A percentile compares a stretch with the other conserved stretches of the same genome.
phyloP scores from a whole-genome alignment of 1,139 yeast species.

The Neolecta irregularis region DNA sequence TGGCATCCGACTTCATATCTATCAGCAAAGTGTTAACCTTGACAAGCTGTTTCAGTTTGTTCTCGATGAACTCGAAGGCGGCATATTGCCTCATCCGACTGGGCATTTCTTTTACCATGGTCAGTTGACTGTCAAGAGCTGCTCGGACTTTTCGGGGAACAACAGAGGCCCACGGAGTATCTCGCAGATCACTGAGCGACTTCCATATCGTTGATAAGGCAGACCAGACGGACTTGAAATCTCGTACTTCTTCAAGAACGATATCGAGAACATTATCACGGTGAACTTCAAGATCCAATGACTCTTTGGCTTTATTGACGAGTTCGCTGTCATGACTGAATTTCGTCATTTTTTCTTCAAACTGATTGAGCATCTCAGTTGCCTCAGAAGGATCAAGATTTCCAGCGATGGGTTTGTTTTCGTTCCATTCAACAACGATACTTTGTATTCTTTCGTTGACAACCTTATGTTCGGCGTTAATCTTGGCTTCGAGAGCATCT shows the following conservation, averaged over 20 bases:
- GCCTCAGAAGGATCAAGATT: conserved; percentile 37
- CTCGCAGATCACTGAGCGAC: conserved; percentile 33
- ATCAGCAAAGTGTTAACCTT: conserved; percentile 30
- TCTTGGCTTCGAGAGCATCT: conserved; percentile 14
- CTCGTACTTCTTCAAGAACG: conserved; percentile 38
- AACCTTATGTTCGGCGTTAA: conserved; percentile 17
- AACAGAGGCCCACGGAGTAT: conserved; percentile 37
- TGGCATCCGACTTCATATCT: conserved; percentile 41
- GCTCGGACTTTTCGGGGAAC: conserved; percentile 35
- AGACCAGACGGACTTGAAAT: conserved; percentile 51
- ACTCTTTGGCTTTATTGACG: conserved; percentile 30
- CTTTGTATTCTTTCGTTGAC: conserved; percentile 33
- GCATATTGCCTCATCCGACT: conserved; percentile 48
- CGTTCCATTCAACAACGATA: conserved; percentile 33
- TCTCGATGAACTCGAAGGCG: conserved; percentile 49
- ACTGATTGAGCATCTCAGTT: conserved; percentile 30
- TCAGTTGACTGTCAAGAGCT: conserved; percentile 38
- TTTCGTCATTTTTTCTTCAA: conserved; percentile 26
- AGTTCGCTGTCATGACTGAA: conserved; percentile 20
- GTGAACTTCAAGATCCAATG: conserved; percentile 30
- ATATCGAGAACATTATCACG: conserved; percentile 24
- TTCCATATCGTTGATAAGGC: conserved; percentile 43
- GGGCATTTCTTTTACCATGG: conserved; percentile 39
- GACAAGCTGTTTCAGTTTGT: conserved; percentile 30
- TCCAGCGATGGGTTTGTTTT: conserved; percentile 36